Conservation (phyloP, 768 basidiomycete genomes). For the Pulveroboletus sp. region DNA sequence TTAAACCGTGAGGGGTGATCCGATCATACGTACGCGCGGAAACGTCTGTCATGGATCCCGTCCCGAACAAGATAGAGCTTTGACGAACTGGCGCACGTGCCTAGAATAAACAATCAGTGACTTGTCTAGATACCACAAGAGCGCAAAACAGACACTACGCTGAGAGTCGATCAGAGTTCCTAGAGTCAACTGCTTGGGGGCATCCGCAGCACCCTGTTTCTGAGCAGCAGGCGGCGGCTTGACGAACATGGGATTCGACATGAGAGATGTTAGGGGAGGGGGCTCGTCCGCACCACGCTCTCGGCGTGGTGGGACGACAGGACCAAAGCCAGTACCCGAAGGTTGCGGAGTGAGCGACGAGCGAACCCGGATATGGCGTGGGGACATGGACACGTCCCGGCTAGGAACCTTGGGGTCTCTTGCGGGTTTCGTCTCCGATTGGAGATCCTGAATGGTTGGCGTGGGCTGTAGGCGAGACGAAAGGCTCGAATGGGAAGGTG, state of each 20-base stretch:
- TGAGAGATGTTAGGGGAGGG: conserved; percentile 59
- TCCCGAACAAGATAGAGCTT: conserved; percentile 49
- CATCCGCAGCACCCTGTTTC: conserved; percentile 19
- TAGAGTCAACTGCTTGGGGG: conserved; percentile 44
- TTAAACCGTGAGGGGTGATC: conserved; percentile 13
- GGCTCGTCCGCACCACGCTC: conserved; percentile 64
- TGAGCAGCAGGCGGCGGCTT: conserved; percentile 47
- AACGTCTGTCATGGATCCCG: conserved; percentile 33
- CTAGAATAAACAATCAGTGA: conserved; percentile 29
- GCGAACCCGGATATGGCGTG: conserved; percentile 52
- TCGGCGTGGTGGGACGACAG: conserved; percentile 35
- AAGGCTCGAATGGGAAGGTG: conserved; percentile 36
- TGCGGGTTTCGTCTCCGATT: conserved; percentile 19
- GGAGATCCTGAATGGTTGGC: conserved; percentile 35
- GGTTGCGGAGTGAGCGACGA: conserved; percentile 73
- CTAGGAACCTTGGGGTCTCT: conserved; percentile 23
- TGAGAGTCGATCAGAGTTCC: conserved; percentile 58
- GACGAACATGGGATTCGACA: conserved; percentile 67
- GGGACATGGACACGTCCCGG: conserved; percentile 46
- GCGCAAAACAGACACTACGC: conserved; percentile 45
- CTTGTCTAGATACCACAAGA: not conserved
- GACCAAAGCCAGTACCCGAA: conserved; percentile 40
- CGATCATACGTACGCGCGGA: conserved; percentile 29
- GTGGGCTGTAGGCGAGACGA: conserved; percentile 24
- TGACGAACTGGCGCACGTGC: conserved; percentile 50